Percentiles rank a stretch among this genome's conserved stretches.
Conservation (phyloP, 2,329 filamentous ascomycete genomes). For the Pseudogymnoascus sp. region DNA sequence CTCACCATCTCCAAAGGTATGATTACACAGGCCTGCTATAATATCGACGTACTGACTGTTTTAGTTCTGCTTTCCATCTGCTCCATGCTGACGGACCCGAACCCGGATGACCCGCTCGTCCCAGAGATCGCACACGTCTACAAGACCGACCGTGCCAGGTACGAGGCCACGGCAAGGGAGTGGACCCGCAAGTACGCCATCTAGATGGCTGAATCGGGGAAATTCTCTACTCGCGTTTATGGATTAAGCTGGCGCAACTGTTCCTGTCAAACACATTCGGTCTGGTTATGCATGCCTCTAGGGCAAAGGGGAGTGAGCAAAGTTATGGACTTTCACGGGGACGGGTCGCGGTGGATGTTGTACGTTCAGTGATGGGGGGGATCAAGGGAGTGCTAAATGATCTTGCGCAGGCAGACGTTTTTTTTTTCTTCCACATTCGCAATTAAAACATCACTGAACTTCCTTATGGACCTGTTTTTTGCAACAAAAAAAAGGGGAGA, state of each 20-base stretch:
- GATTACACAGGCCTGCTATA: conserved; percentile 15
- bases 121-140: conserved; percentile 99
- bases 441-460: conserved; percentile 9
- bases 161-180: conserved; percentile 93
- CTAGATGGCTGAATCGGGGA: conserved; percentile 37
- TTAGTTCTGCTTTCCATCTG: conserved; percentile 95
- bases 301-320: conserved; percentile 8
- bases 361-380: conserved; percentile 9
- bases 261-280: conserved; percentile 12
- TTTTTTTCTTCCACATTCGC: conserved; percentile 1
- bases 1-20: conserved; percentile 97
- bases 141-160: conserved; percentile 95
- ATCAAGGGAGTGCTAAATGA: conserved; percentile 11
- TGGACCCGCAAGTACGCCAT: conserved; percentile 99
- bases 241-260: conserved; percentile 15
- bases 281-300: conserved; percentile 12
- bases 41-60: conserved; percentile 10
- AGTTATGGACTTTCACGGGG: background rate
- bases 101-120: conserved; percentile 96
- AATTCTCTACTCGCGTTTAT: conserved; percentile 12
- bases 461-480: too few species aligned
- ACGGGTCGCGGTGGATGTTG: conserved; percentile 5
- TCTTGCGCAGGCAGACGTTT: conserved; percentile 2
- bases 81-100: conserved; percentile 99
- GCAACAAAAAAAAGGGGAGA: background rate